Conservation (phyloP, 257 asterid genomes). For the Haberlea rhodopensis region DNA sequence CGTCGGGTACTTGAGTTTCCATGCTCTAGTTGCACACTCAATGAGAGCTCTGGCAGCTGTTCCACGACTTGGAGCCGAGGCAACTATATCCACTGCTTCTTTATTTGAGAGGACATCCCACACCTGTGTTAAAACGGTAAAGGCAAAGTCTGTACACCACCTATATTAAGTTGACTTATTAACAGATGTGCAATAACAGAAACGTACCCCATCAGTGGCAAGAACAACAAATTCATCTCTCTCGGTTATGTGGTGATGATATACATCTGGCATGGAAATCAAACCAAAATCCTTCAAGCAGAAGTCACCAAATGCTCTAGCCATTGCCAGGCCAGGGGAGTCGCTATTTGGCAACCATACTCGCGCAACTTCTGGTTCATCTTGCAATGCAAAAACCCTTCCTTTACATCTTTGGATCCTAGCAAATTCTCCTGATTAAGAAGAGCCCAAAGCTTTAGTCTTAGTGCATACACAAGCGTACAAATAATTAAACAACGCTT, state of each 20-base stretch:
- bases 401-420: conserved; percentile 94
- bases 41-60: conserved; percentile 89
- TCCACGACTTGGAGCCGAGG: conserved; percentile 82
- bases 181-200: neutral
- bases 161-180: neutral
- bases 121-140: conserved; percentile 46
- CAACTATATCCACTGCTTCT: conserved; percentile 90
- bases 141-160: neutral
- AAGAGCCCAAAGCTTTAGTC: conserved; percentile 7
- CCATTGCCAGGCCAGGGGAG: conserved; percentile 99
- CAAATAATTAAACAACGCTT: no score
- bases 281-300: conserved; percentile 95
- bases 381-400: conserved; percentile 95
- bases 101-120: conserved; percentile 98
- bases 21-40: conserved; percentile 92
- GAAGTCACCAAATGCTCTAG: conserved; percentile 98
- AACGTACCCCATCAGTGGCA: conserved; percentile 92
- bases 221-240: conserved; percentile 78
- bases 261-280: conserved; percentile 92
- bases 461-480: neutral
- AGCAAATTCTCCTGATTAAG: conserved; percentile 80
- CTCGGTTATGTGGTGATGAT: conserved; percentile 69
- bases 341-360: conserved; percentile 98
- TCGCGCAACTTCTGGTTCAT: conserved; percentile 98
- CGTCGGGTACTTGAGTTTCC: conserved; percentile 98